phyloP scores from a whole-genome alignment of 2,329 filamentous ascomycete genomes.

The Phaeosphaeria sp. region DNA sequence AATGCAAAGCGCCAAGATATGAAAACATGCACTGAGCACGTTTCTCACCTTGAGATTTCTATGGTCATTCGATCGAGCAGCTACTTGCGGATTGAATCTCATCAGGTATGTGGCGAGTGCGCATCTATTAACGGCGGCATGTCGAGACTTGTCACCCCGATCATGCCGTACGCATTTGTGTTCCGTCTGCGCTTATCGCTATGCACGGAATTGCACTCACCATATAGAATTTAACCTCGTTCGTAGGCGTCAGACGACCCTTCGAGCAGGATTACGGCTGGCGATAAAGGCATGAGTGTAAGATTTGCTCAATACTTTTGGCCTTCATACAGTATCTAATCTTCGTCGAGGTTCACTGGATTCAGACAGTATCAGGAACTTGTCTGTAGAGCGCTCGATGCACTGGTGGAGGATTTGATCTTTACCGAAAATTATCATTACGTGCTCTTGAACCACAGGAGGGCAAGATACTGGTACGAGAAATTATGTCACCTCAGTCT shows the following conservation, averaged over 20 bases:
- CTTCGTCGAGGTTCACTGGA: background rate
- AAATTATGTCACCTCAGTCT: background rate
- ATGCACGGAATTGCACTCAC: background rate
- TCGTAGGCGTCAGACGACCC: background rate
- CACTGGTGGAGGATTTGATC: too few species aligned
- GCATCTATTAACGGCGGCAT: background rate
- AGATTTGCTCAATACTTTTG: background rate
- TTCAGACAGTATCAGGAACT: background rate
- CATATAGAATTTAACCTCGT: background rate
- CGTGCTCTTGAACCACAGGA: background rate
- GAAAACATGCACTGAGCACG: background rate
- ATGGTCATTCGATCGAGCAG: background rate
- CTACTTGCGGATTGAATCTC: background rate
- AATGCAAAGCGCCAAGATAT: background rate
- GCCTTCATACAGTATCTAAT: background rate
- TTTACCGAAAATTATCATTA: background rate
- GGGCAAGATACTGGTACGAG: background rate
- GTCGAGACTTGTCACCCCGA: background rate
- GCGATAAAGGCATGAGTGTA: background rate
- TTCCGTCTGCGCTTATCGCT: background rate
- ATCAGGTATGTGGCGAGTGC: background rate
- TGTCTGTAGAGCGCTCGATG: too few species aligned
- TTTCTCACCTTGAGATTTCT: background rate
- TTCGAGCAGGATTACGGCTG: background rate
- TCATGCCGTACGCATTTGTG: background rate